phyloP scores from a whole-genome alignment of 2,329 filamentous ascomycete species.

The Xenosphaeropsis pyriputrescens region DNA sequence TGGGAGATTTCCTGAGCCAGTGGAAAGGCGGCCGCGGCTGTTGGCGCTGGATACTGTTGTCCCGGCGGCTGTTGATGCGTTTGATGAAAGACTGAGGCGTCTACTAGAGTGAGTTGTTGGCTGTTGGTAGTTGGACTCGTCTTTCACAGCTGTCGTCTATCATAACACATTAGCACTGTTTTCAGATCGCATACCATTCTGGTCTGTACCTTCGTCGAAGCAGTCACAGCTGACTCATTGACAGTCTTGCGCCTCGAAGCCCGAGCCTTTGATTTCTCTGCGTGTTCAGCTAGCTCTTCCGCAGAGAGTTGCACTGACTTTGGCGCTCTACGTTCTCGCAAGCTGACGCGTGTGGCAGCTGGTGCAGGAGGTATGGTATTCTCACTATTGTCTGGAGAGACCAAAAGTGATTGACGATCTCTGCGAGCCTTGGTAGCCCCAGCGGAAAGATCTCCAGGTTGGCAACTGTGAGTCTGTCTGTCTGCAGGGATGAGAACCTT shows the following conservation, averaged over 20 bases:
- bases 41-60: constrained; percentile 6
- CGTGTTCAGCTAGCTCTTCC: constrained; percentile 30
- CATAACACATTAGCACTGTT: constrained; percentile 14
- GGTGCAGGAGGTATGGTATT: constrained; percentile 13
- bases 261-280: constrained; percentile 19
- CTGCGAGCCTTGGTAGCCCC: constrained; percentile 47
- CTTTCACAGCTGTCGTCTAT: constrained; percentile 12
- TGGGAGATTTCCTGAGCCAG: constrained; percentile 6
- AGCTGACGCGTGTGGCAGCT: constrained; percentile 48
- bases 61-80: constrained; percentile 11
- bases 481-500: constrained; percentile 67
- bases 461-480: constrained; percentile 63
- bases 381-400: constrained; percentile 18
- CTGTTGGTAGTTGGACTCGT: constrained; percentile 11
- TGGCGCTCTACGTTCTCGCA: constrained; percentile 53
- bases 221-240: constrained; percentile 31
- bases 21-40: constrained; percentile 2
- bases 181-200: no score
- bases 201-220: constrained; percentile 24
- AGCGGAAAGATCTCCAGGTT: constrained; percentile 61
- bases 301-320: constrained; percentile 21
- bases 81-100: constrained; percentile 29
- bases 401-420: constrained; percentile 46
- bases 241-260: constrained; percentile 46
- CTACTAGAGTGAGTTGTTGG: constrained; percentile 15